Evolutionary conservation across 73 alveolate species (phyloP).

Genomic region (Stentor roeselii): DNA sequence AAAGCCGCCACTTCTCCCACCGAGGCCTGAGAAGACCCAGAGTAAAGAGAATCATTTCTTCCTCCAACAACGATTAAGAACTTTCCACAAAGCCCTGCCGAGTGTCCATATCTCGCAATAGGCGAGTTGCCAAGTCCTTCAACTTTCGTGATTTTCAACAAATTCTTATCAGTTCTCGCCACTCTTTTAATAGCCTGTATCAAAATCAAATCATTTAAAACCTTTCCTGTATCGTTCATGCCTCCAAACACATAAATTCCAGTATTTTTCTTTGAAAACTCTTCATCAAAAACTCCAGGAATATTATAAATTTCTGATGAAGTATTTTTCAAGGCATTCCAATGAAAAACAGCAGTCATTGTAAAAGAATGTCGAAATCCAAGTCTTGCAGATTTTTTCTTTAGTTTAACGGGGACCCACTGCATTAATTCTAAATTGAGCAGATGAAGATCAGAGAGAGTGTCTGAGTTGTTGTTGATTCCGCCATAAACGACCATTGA

Average conservation of each 20-base stretch:
- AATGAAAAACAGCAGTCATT: not conserved
- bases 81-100: not conserved
- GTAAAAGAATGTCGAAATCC: not conserved
- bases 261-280: not conserved
- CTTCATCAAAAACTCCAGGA: not conserved
- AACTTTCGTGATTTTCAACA: not conserved
- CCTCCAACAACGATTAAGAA: constrained; percentile 7
- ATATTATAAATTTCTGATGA: not conserved
- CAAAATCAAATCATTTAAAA: not conserved
- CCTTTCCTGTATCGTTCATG: not conserved
- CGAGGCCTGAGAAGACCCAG: not conserved
- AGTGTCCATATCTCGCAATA: not conserved
- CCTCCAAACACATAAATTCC: not conserved
- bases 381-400: not conserved
- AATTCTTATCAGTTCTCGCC: not conserved
- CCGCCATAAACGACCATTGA: not conserved
- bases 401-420: not conserved
- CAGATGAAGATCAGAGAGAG: not conserved
- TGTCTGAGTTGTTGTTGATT: not conserved
- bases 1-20: not conserved
- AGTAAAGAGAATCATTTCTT: not conserved
- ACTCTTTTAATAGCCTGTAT: not conserved
- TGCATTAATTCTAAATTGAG: not conserved
- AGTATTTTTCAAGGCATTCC: not conserved
- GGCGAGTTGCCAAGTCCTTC: not conserved